Conservation (phyloP, 176 grass and related monocot species). For the Pontederia crassipes region DNA sequence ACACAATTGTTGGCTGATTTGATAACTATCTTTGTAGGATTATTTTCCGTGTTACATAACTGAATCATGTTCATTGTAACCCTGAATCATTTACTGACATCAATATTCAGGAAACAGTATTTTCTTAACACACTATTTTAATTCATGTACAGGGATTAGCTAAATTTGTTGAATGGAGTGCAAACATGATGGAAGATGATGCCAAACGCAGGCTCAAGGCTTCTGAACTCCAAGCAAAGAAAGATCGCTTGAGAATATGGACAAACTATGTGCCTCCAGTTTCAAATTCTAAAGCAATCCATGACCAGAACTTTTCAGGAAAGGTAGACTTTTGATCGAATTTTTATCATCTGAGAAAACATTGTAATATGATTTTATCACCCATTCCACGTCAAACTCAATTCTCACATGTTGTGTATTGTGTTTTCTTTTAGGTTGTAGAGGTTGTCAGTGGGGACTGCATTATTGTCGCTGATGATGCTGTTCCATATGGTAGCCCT, state of each 20-base stretch:
- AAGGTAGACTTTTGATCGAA: constrained; percentile 27
- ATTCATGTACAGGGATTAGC: constrained; percentile 61
- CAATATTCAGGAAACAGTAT: no score
- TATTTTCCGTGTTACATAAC: no score
- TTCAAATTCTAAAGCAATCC: constrained; percentile 83
- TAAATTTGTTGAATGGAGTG: constrained; percentile 98
- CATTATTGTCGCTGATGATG: constrained; percentile 79
- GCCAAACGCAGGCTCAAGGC: constrained; percentile 72
- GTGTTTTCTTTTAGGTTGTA: constrained; percentile 49
- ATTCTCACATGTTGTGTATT: constrained; percentile 7
- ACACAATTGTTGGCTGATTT: no score
- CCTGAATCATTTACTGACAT: no score
- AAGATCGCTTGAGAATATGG: constrained; percentile 83
- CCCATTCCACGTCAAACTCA: neutral
- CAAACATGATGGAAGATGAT: constrained; percentile 93
- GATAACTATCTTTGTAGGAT: no score
- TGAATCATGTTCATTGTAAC: no score
- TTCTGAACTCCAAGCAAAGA: constrained; percentile 89
- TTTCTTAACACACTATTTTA: constrained; percentile 9
- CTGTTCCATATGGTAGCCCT: constrained; percentile 64
- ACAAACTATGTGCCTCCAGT: constrained; percentile 66
- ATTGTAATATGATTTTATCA: no score
- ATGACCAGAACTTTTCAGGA: constrained; percentile 90
- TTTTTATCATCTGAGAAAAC: no score
- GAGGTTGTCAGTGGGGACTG: constrained; percentile 97